phyloP scores from a whole-genome alignment of 164 flowering plant species.

The Nelumbo lutea region DNA sequence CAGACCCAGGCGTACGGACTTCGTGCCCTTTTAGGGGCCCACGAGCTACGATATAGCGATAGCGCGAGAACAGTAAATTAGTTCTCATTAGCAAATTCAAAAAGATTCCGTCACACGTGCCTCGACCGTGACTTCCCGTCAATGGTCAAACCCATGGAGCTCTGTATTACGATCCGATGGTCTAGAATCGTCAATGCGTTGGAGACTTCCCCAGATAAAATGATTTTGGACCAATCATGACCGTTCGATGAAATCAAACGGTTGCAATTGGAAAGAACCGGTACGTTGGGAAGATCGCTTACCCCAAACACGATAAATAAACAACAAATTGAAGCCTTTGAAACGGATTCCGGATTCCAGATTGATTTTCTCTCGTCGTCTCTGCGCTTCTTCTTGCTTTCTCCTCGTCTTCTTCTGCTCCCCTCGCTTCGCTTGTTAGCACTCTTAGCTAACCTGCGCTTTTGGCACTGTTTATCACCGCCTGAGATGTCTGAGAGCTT shows the following conservation, averaged over 20 bases:
- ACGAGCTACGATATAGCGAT: neutral
- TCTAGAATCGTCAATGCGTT: neutral
- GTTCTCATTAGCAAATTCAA: neutral
- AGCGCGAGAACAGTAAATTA: neutral
- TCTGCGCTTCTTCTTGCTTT: slow-evolving; percentile 9
- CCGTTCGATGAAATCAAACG: neutral
- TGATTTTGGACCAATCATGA: too few species aligned
- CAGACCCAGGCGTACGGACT: neutral
- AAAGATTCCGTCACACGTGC: neutral
- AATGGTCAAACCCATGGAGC: neutral
- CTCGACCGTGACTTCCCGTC: neutral
- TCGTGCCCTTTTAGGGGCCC: neutral
- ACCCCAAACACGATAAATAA: neutral
- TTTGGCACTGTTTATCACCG: slow-evolving; percentile 18
- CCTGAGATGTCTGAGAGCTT: slow-evolving; percentile 35
- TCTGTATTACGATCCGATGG: slow-evolving; percentile 26
- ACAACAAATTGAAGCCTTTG: neutral
- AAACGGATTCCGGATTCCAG: neutral
- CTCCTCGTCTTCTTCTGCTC: neutral
- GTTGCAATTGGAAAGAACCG: slow-evolving; percentile 10
- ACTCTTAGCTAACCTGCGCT: slow-evolving; percentile 20
- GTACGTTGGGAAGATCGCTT: slow-evolving; percentile 21
- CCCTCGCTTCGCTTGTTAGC: neutral
- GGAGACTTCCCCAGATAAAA: neutral
- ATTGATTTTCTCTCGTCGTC: neutral